Evolutionary conservation across 176 grass and related monocot species (phyloP).

Genomic region (Oryza meyeriana): DNA sequence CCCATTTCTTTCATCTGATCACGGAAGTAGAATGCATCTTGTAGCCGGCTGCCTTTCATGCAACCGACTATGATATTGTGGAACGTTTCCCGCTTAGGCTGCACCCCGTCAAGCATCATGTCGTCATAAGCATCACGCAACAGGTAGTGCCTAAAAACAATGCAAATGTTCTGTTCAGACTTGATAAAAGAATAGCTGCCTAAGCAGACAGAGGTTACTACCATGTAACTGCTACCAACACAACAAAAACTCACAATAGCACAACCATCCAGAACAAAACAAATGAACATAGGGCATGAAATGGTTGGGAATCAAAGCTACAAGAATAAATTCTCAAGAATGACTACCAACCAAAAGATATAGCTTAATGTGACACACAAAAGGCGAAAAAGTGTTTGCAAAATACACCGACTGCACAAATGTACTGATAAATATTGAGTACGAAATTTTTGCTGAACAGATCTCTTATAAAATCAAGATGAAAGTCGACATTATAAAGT

Average conservation of each 20-base stretch:
- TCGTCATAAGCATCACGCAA: slow-evolving; percentile 92
- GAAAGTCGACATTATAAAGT: background rate
- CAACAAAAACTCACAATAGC: background rate
- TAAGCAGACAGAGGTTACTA: slow-evolving; percentile 1
- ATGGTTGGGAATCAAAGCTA: background rate
- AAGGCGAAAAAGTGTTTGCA: background rate
- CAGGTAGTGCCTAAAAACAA: slow-evolving; percentile 57
- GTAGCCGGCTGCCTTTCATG: slow-evolving; percentile 87
- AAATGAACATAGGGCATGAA: slow-evolving; percentile 13
- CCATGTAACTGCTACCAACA: background rate
- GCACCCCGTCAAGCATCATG: slow-evolving; percentile 94
- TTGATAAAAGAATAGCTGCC: background rate
- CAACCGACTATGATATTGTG: slow-evolving; percentile 85
- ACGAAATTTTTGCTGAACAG: background rate
- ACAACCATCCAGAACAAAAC: background rate
- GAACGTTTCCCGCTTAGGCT: slow-evolving; percentile 81
- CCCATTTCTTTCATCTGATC: slow-evolving; percentile 97
- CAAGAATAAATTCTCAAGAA: background rate
- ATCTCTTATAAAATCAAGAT: background rate
- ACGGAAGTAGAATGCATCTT: slow-evolving; percentile 93
- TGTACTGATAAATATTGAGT: background rate
- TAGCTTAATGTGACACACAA: background rate
- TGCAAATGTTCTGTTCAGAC: background rate
- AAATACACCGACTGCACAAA: background rate
- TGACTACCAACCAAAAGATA: background rate